Conservation (phyloP, 2,329 filamentous ascomycete species). For the Coleophoma crateriformis region DNA sequence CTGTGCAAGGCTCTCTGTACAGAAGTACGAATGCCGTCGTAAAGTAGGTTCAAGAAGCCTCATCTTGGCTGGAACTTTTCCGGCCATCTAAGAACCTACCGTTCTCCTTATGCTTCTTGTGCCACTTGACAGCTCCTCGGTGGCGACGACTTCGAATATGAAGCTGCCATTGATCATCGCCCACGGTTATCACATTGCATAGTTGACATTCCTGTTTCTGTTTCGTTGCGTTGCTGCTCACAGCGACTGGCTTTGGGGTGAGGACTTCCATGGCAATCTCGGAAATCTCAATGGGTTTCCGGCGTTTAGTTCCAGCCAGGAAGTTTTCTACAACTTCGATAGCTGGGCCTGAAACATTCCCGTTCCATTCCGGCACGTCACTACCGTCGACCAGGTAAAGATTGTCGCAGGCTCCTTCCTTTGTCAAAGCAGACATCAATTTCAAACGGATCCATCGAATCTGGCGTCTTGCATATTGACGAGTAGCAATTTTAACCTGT, state of each 20-base stretch:
- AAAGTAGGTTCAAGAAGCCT: too few relatives aligned
- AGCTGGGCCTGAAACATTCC: conserved; percentile 62
- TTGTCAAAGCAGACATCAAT: conserved; percentile 62
- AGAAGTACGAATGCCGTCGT: neutral
- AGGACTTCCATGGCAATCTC: conserved; percentile 50
- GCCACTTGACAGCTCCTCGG: conserved; percentile 21
- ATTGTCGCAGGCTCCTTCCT: conserved; percentile 43
- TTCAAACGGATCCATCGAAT: conserved; percentile 83
- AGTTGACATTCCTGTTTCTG: conserved; percentile 58
- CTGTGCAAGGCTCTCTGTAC: neutral
- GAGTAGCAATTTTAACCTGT: conserved; percentile 74
- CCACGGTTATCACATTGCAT: conserved; percentile 61
- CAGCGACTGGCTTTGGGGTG: conserved; percentile 35
- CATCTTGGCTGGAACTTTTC: too few relatives aligned
- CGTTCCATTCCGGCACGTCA: conserved; percentile 54
- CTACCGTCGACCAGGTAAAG: conserved; percentile 82
- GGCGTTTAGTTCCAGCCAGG: conserved; percentile 42
- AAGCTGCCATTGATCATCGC: conserved; percentile 43
- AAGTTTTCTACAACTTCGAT: conserved; percentile 57
- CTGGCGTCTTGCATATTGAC: conserved; percentile 83
- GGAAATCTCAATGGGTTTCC: conserved; percentile 49
- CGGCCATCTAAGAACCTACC: too few relatives aligned
- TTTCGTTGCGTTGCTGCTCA: conserved; percentile 26
- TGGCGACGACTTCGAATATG: conserved; percentile 41
- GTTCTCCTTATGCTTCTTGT: conserved; percentile 3